phyloP scores from a whole-genome alignment of 2,329 filamentous ascomycete genomes.

The Penicillium sp. region DNA sequence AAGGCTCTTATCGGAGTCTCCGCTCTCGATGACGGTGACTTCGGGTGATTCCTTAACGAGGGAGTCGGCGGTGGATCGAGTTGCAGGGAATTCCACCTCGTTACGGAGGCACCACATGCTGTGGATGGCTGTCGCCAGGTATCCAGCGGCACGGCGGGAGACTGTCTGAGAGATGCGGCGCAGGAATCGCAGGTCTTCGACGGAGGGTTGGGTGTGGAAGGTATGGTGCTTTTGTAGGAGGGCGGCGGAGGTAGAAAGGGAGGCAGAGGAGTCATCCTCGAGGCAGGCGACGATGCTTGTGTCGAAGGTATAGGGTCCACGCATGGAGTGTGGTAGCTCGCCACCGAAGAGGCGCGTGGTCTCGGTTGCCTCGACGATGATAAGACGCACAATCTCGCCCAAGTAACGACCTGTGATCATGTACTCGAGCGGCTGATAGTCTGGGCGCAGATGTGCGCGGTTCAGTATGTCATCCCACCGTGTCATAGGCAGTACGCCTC shows the following conservation, averaged over 20 bases:
- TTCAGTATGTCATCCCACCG: slow-evolving; percentile 62
- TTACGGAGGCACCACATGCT: slow-evolving; percentile 58
- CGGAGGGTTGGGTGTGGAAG: slow-evolving; percentile 43
- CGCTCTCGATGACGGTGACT: slow-evolving; percentile 34
- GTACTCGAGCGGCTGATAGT: slow-evolving; percentile 65
- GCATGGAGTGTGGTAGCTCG: slow-evolving; percentile 53
- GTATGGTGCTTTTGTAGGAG: slow-evolving; percentile 53
- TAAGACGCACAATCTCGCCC: slow-evolving; percentile 61
- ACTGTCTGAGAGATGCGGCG: slow-evolving; percentile 52
- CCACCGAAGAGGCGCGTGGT: slow-evolving; percentile 56
- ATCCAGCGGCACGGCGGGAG: slow-evolving; percentile 58
- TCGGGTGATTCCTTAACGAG: slow-evolving; percentile 29
- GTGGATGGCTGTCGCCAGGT: slow-evolving; percentile 62
- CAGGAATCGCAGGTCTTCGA: slow-evolving; percentile 55
- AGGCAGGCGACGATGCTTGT: slow-evolving; percentile 58
- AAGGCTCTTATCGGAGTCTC: slow-evolving; percentile 31
- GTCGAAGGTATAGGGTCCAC: slow-evolving; percentile 58
- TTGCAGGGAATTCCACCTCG: slow-evolving; percentile 42
- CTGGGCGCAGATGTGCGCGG: slow-evolving; percentile 53
- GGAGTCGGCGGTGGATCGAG: slow-evolving; percentile 17
- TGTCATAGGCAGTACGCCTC: slow-evolving; percentile 55
- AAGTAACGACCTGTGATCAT: slow-evolving; percentile 63
- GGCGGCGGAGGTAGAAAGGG: slow-evolving; percentile 38
- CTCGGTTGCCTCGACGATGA: slow-evolving; percentile 58
- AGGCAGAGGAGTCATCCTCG: slow-evolving; percentile 46